Evolutionary conservation across 768 basidiomycete species (phyloP), one percentile per base, ranked within the genome.

Genomic region (Chalciporus chontae): DNA sequence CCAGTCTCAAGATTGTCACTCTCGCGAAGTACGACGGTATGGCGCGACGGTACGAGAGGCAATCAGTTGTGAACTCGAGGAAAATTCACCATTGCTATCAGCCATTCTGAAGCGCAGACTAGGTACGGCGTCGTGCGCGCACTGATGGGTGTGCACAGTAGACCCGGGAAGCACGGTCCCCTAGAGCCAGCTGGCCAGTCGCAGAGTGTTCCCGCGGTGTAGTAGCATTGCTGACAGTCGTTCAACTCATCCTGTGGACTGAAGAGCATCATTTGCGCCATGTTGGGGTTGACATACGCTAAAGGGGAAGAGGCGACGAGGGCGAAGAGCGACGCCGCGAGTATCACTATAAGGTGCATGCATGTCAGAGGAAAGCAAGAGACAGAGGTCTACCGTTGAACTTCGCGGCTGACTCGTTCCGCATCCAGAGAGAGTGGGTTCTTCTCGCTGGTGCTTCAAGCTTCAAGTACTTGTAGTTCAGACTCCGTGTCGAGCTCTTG

Each of bases 101-200:
- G n/a, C 26, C 8, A 6, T 8, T 6, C 3, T 26, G 3, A 52
- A 4, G 50, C 51, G 47, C 58, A 60, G 1, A 54, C 48, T 23
- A 19, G 40, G 37, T 57, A 57, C 2, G 55, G 45, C n/a, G 53
- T n/a, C n/a, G n/a, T n/a, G n/a, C 51, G 53, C 11, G 15, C 0
- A 27, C 40, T 48, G 36, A 56, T n/a, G 7, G 49, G 47, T 2
- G 56, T 41, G 7, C 56, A 57, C 15, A 57, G 3, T 0, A 55
- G n/a, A 3, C 54, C 54, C 24, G 45, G 8, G 6, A 49, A 57
- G 11, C 55, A 57, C 3, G 31, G 54, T 2, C 54, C 55, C 19
- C 49, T 57, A 21, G 55, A 34, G 21, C 56, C 56, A 31, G 47
- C 21, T n/a, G 51, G 47, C 51, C 47, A 53, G 51, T 55, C 47